Evolutionary conservation across 2,329 filamentous ascomycete genomes (phyloP), one percentile per base, ranked within the genome.

Genomic region (Alternaria sp.): DNA sequence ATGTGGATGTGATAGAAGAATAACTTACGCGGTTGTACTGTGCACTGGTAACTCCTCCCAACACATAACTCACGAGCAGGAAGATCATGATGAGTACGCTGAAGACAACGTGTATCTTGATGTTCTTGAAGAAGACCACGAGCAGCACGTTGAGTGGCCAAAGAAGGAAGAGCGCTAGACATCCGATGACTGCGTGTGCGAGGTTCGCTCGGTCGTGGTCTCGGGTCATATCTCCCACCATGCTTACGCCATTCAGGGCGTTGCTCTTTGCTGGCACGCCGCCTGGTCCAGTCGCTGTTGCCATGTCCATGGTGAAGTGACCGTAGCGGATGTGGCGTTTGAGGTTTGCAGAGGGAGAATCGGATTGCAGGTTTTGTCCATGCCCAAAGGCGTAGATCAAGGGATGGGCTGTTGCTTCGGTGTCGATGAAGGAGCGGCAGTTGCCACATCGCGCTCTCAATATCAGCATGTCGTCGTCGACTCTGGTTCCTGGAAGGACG

Each of bases 331-430:
- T 61, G 60, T 83, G 82, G 0, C 79, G 70, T 37, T 74, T 70
- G n/a, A 83, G 70, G 26, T 72, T 66, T 0, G 81, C 81, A 28
- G 74, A 68, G 2, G 49, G 68, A 2, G 75, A 71, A 53, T 81
- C 64, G 14, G 67, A 81, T 58, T 61, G 72, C 54, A 72, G 41
- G 1, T 55, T 46, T 10, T 76, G 73, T 6, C 69, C 71, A 8
- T 76, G 74, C 3, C 82, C 82, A 8, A 83, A 78, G 4, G 81
- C 82, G 61, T 80, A 83, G 25, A 83, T 79, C 75, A 82, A 82
- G 2, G 80, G 79, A 23, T 82, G 77, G 0, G 67, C 37, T 0
- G 65, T 68, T 41, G 71, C 75, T 6, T 69, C 73, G 1, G 70
- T 56, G 60, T 83, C 76, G 4, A 83, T 68, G 33, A 71, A 77